Conservation (phyloP, 768 basidiomycete species). For the Crucibulum laeve region DNA sequence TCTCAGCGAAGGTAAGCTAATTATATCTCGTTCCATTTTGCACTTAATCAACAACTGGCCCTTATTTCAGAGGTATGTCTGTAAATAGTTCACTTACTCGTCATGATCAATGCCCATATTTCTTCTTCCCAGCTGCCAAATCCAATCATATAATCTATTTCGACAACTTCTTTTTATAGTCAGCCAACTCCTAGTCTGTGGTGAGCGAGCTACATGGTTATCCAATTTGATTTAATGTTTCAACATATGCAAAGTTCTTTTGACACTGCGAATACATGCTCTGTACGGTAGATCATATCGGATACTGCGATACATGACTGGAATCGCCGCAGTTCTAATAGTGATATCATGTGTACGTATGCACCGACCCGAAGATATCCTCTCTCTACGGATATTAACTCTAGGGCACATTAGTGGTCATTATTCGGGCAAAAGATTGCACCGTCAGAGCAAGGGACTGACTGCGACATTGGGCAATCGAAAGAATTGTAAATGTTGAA, state of each 20-base stretch:
- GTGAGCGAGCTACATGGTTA: constrained; percentile 23
- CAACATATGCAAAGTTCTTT: constrained; percentile 28
- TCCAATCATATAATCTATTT: constrained; percentile 27
- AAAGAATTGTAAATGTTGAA: constrained; percentile 2
- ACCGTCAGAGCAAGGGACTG: constrained; percentile 16
- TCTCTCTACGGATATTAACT: not conserved
- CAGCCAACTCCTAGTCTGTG: constrained; percentile 40
- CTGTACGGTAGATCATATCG: constrained; percentile 37
- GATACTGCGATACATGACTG: constrained; percentile 29
- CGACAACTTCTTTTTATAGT: constrained; percentile 37
- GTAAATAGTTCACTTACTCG: not conserved
- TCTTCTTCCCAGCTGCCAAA: constrained; percentile 32
- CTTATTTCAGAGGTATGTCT: constrained; percentile 10
- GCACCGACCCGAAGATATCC: not conserved
- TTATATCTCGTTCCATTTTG: not conserved
- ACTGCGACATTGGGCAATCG: constrained; percentile 22
- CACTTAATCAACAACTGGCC: not conserved
- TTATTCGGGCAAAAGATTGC: constrained; percentile 33
- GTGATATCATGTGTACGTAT: constrained; percentile 30
- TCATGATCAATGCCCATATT: constrained; percentile 5
- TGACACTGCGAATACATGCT: constrained; percentile 46
- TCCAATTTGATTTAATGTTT: not conserved
- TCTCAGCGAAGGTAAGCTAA: constrained; percentile 16
- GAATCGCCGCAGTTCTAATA: constrained; percentile 22
- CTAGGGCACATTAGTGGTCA: constrained; percentile 31